Conservation (phyloP, 176 grass and related monocot species). For the Ananas comosus region DNA sequence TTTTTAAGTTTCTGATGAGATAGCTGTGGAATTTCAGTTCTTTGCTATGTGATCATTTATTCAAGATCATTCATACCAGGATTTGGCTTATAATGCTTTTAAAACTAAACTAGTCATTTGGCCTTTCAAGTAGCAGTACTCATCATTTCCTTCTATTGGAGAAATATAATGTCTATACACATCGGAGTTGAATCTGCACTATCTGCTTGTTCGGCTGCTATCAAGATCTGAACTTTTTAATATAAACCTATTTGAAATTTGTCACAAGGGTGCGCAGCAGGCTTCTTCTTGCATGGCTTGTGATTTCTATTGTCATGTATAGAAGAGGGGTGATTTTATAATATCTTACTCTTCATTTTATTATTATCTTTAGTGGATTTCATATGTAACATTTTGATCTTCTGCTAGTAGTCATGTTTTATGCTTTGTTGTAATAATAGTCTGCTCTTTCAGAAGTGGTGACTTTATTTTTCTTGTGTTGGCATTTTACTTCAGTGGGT, state of each 20-base stretch:
- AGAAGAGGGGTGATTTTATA: too few relatives aligned
- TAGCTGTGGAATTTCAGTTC: not conserved
- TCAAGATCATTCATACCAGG: not conserved
- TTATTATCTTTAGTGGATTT: not conserved
- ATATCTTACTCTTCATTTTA: too few relatives aligned
- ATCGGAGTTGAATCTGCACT: too few relatives aligned
- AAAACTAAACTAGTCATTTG: not conserved
- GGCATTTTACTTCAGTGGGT: conserved; percentile 49
- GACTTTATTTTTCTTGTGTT: conserved; percentile 10
- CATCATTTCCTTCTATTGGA: too few relatives aligned
- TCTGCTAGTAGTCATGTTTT: not conserved
- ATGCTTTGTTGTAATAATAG: conserved; percentile 1
- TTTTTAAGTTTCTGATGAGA: not conserved
- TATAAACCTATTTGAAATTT: too few relatives aligned
- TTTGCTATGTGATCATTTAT: not conserved
- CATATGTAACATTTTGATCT: not conserved
- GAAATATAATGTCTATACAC: too few relatives aligned
- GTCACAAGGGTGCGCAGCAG: too few relatives aligned
- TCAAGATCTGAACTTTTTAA: too few relatives aligned
- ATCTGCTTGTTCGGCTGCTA: too few relatives aligned
- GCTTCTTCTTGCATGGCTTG: not conserved
- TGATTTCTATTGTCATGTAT: not conserved
- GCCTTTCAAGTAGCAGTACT: not conserved
- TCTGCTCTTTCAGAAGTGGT: not conserved
- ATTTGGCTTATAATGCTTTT: not conserved